Evolutionary conservation across 768 basidiomycete species (phyloP).

Genomic region (Flagelloscypha sp.): DNA sequence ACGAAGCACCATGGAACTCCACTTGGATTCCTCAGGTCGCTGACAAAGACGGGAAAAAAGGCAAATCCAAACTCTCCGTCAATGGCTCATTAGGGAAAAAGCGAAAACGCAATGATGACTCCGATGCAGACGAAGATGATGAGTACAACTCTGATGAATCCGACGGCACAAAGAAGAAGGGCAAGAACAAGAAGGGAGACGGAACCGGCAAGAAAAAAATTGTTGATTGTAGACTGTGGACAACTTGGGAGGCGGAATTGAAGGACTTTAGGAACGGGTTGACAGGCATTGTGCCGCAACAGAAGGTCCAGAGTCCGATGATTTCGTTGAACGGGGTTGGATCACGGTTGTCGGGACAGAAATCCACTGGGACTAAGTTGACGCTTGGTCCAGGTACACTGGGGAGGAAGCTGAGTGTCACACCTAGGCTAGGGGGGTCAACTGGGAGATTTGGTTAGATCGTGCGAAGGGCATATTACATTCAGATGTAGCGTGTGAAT

Average conservation of each 20-base stretch:
- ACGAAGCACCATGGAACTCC: slow-evolving; percentile 56
- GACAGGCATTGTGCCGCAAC: too few relatives aligned
- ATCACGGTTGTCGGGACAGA: too few relatives aligned
- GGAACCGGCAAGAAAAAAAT: slow-evolving; percentile 26
- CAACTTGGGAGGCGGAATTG: slow-evolving; percentile 50
- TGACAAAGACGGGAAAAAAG: slow-evolving; percentile 43
- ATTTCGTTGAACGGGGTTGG: too few relatives aligned
- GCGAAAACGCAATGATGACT: slow-evolving; percentile 17
- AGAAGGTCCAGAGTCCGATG: too few relatives aligned
- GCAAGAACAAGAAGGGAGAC: slow-evolving; percentile 18
- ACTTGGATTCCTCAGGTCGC: slow-evolving; percentile 61
- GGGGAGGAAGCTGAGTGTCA: too few relatives aligned
- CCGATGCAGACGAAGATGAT: slow-evolving; percentile 20
- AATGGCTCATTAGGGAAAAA: too few relatives aligned
- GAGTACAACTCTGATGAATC: slow-evolving; percentile 21
- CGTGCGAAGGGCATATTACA: too few relatives aligned
- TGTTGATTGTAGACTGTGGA: slow-evolving; percentile 45
- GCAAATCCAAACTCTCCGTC: slow-evolving; percentile 36
- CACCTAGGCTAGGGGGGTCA: too few relatives aligned
- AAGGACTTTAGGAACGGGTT: slow-evolving; percentile 44
- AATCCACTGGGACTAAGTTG: too few relatives aligned
- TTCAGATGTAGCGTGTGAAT: too few relatives aligned
- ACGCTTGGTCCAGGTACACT: too few relatives aligned
- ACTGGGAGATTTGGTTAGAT: too few relatives aligned
- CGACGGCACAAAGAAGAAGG: slow-evolving; percentile 16